These are phyloP conservation scores for Boletus subcaerulescens DNA, from an alignment of 768 basidiomycete species.

Conservation along the genomic window DNA sequence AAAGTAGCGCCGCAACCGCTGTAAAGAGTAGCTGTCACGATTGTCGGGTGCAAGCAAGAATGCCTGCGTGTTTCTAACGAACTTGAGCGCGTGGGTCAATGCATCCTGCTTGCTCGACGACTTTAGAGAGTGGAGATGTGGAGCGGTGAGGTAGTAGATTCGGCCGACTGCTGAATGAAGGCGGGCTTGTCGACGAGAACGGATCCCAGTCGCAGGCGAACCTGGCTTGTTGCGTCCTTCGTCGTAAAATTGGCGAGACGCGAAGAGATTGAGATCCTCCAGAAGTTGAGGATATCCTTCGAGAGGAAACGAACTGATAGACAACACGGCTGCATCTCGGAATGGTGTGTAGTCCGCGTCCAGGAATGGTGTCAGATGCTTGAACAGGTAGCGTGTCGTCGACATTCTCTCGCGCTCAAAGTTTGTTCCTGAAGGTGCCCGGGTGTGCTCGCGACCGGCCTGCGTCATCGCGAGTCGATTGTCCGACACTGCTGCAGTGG, in stretches of 20 bases:
- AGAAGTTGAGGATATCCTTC: slow-evolving; percentile 75
- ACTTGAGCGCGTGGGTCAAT: slow-evolving; percentile 77
- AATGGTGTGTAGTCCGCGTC: slow-evolving; percentile 83
- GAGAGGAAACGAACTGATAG: slow-evolving; percentile 83
- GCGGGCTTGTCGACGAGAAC: slow-evolving; percentile 70
- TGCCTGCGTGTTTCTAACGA: slow-evolving; percentile 76
- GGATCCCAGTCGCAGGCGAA: slow-evolving; percentile 44
- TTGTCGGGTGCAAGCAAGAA: slow-evolving; percentile 72
- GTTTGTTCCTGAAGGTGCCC: slow-evolving; percentile 67
- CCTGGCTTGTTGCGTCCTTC: slow-evolving; percentile 50
- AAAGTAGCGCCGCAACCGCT: slow-evolving; percentile 84
- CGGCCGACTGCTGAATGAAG: slow-evolving; percentile 84
- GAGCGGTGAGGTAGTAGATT: slow-evolving; percentile 84
- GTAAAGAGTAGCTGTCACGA: slow-evolving; percentile 72
- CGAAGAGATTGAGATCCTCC: slow-evolving; percentile 78
- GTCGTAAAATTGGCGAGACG: slow-evolving; percentile 82
- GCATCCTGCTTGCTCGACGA: slow-evolving; percentile 69
- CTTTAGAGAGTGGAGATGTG: slow-evolving; percentile 66
- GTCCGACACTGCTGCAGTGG: slow-evolving; percentile 71
- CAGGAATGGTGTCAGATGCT: slow-evolving; percentile 82
- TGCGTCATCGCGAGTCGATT: slow-evolving; percentile 52
- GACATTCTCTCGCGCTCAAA: slow-evolving; percentile 80
- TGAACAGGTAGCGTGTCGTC: slow-evolving; percentile 80
- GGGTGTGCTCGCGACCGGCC: slow-evolving; percentile 60
- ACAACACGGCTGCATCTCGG: slow-evolving; percentile 81